Percentiles rank a stretch among this genome's conserved stretches.
phyloP scores from a whole-genome alignment of 2,329 filamentous ascomycete species.

The Fusarium agapanthi region DNA sequence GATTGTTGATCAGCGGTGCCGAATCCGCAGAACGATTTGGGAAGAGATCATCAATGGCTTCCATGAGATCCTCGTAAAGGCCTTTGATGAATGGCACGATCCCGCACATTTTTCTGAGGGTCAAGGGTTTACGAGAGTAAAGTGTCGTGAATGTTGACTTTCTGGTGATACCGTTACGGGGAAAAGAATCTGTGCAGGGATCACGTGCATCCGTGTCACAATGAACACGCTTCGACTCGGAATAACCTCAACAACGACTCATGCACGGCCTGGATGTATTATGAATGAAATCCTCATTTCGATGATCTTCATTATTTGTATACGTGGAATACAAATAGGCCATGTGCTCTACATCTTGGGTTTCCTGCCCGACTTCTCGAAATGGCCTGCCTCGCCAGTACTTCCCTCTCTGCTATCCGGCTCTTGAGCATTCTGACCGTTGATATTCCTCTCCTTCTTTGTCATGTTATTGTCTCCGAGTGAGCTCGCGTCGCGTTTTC shows the following conservation, averaged over 20 bases:
- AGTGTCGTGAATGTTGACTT: neutral
- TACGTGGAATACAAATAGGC: rapidly evolving
- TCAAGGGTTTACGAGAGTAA: neutral
- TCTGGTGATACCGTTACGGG: neutral
- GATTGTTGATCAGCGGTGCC: neutral
- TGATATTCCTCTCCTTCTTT: conserved; percentile 1
- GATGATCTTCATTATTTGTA: neutral
- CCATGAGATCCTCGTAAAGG: conserved; percentile 8
- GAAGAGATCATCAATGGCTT: conserved; percentile 22
- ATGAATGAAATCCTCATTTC: too few relatives aligned
- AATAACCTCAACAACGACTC: neutral
- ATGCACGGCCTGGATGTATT: too few relatives aligned
- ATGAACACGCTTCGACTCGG: neutral
- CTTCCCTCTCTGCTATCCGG: conserved; percentile 8
- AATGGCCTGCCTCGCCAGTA: neutral
- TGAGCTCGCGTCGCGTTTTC: conserved; percentile 3
- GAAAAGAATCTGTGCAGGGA: neutral
- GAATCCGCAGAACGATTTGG: conserved; percentile 1
- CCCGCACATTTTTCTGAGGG: conserved; percentile 2
- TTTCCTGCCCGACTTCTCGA: conserved; percentile 15
- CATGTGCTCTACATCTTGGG: neutral
- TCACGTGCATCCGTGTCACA: neutral
- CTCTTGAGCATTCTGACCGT: conserved; percentile 17
- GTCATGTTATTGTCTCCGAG: conserved; percentile 15
- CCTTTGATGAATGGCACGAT: neutral